phyloP scores from a whole-genome alignment of 495 filamentous ascomycete species.

The Ascobolus immersus region DNA sequence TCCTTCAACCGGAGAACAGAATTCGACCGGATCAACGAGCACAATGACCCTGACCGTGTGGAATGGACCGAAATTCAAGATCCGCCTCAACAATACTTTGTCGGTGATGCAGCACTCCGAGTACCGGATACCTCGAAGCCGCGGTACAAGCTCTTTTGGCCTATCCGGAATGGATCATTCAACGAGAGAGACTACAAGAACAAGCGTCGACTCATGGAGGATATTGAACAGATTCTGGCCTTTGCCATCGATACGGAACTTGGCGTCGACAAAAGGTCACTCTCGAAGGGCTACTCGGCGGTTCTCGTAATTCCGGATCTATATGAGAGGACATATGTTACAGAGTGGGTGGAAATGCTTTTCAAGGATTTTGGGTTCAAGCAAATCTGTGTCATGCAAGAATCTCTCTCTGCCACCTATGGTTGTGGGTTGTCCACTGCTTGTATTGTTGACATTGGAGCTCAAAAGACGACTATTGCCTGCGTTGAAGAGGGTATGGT shows the following conservation, averaged over 20 bases:
- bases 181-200: constrained; percentile 72
- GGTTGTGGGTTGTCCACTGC: constrained; percentile 82
- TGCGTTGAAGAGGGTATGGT: constrained; percentile 95
- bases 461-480: constrained; percentile 91
- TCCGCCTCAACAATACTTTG: constrained; percentile 39
- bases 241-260: constrained; percentile 63
- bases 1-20: constrained; percentile 68
- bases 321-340: constrained; percentile 80
- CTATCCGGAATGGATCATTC: constrained; percentile 58
- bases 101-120: constrained; percentile 55
- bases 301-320: constrained; percentile 89
- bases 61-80: constrained; percentile 77
- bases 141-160: constrained; percentile 78
- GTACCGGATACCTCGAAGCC: constrained; percentile 77
- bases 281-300: constrained; percentile 76
- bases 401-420: constrained; percentile 79
- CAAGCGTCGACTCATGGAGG: constrained; percentile 50
- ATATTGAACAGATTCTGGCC: constrained; percentile 67
- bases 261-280: constrained; percentile 44
- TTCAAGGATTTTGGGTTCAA: constrained; percentile 72
- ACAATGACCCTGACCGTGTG: constrained; percentile 75
- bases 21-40: constrained; percentile 65
- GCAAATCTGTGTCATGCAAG: constrained; percentile 77
- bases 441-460: constrained; percentile 89
- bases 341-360: constrained; percentile 53